Evolutionary conservation across 2,329 filamentous ascomycete species (phyloP).

Genomic region (Beauveria rudraprayagi): DNA sequence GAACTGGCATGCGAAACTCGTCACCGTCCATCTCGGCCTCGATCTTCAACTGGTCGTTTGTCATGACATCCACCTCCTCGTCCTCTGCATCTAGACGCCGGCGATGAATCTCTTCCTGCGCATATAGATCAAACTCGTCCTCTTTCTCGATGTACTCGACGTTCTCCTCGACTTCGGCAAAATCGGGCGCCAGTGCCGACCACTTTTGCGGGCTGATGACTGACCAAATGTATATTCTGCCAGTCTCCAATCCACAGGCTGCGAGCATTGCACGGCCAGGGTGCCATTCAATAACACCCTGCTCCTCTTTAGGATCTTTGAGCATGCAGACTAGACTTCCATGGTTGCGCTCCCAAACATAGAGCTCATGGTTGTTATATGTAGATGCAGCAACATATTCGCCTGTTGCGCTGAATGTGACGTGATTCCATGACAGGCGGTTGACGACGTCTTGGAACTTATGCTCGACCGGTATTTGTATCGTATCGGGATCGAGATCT

Average conservation of each 20-base stretch:
- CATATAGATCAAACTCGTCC: slow-evolving; percentile 97
- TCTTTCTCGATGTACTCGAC: slow-evolving; percentile 93
- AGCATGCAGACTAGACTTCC: slow-evolving; percentile 94
- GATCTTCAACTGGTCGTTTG: slow-evolving; percentile 58
- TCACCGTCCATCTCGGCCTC: slow-evolving; percentile 44
- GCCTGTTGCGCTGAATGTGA: slow-evolving; percentile 86
- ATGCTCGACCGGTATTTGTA: slow-evolving; percentile 87
- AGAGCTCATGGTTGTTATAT: slow-evolving; percentile 97
- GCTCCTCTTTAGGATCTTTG: slow-evolving; percentile 92
- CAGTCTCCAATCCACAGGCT: slow-evolving; percentile 86
- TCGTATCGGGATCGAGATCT: slow-evolving; percentile 72
- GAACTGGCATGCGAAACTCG: slow-evolving; percentile 82
- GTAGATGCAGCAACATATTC: slow-evolving; percentile 96
- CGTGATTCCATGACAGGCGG: slow-evolving; percentile 90
- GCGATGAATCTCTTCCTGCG: slow-evolving; percentile 88
- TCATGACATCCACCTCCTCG: slow-evolving; percentile 85
- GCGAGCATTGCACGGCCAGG: slow-evolving; percentile 79
- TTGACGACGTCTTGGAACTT: slow-evolving; percentile 99
- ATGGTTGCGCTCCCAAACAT: slow-evolving; percentile 93
- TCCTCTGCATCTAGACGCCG: slow-evolving; percentile 85
- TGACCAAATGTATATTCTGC: slow-evolving; percentile 91
- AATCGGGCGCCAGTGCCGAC: slow-evolving; percentile 94
- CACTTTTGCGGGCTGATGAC: slow-evolving; percentile 92
- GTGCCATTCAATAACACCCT: slow-evolving; percentile 97
- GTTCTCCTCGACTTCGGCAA: slow-evolving; percentile 96